Base-by-base conservation (phyloP, 202 grass and related monocot genomes). In the Miscanthus sacchariflorus region DNA sequence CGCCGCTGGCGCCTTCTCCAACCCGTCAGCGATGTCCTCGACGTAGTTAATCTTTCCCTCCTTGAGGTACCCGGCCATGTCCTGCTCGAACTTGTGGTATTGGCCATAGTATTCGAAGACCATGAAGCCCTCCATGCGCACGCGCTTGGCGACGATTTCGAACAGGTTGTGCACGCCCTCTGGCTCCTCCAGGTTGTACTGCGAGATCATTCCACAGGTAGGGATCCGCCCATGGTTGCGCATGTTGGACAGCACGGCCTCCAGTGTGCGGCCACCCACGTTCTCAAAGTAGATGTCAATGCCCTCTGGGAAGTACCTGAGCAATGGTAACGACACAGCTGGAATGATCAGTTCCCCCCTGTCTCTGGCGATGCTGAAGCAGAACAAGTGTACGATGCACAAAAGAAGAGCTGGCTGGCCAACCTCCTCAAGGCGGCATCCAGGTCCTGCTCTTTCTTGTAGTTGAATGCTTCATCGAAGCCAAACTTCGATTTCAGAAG, bases 271-370 rank as follows among this genome's bases (percentile, higher is more conserved):
- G 1, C 95, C 95, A 9, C 92, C 95, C 0, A 96, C 95, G 66
- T 92, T 96, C 70, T 96, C 90, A 12, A 94, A 97, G 85, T 97
- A 94, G 46, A 97, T 88, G 90, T 94, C 90, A 45, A 94, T 93
- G 40, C 95, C 86, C 15, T 91, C 50, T 0, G 86, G 94, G 68
- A 94, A 93, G 19, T 71, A 86, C 79, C 86, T 81, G 9, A 5
- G 19, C 19, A 73, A 73, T 43, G 38, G 9, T 42, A 6, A 28
- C 1, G 0, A 12, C 23, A 65, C 3, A 58, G 18, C 2, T 8
- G 54, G 6, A 64, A 64, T 24, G n/a, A 64, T 64, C n/a, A 64
- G 59, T 25, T n/a, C n/a, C 2, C 18, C 54, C 6, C 52, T 40
- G 39, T 40, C 19, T n/a, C n/a, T 63, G 58, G 18, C 8, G 9